Base-by-base conservation (phyloP, 2,329 filamentous ascomycete genomes). In the Raffaelea deltoideospora region DNA sequence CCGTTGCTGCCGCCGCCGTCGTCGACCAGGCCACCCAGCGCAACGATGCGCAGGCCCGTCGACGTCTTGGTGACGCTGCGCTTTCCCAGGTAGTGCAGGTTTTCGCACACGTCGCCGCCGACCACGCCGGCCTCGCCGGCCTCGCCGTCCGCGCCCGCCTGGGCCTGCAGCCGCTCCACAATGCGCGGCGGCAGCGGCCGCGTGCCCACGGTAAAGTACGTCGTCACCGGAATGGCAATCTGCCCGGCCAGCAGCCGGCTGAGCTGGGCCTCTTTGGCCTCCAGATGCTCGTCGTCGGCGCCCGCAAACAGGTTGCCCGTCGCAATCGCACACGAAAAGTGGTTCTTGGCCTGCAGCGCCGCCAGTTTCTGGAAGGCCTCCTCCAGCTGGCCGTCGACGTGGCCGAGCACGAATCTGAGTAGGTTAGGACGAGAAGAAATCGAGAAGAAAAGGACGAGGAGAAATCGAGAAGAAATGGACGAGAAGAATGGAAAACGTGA, bases 51-150 rank as follows among this genome's bases (percentile, higher is more conserved):
- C 32, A 96, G 65, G 1, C 87, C 88, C 45, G 95, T 87, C 0
- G 82, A 79, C 0, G 88, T 96, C 54, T 90, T 96, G 36, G 85
- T 79, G 13, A 79, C 77, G 42, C 82, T 84, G 49, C 85, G 78
- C 56, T 90, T 92, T 39, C 83, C 87, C 1, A 98, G 71, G 50
- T 80, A 93, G 57, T 84, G 83, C 10, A 98, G 70, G 52, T 98
- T 96, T n/a, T 79, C 69, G 53, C 86, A 94, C 15, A 98, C 68
- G 47, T 37, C 40, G n/a, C n/a, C n/a, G n/a, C n/a, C n/a, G n/a
- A n/a, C n/a, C n/a, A n/a, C n/a, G n/a, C n/a, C n/a, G 1, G 22
- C 27, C 14, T 37, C 33, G 18, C 31, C 34, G 2, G 24, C 24
- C 29, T 80, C 73, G n/a, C n/a, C n/a, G n/a, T n/a, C n/a, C n/a